Base-by-base conservation (phyloP, 148 eudicot genomes). In the Rhododendron ferrugineum region DNA sequence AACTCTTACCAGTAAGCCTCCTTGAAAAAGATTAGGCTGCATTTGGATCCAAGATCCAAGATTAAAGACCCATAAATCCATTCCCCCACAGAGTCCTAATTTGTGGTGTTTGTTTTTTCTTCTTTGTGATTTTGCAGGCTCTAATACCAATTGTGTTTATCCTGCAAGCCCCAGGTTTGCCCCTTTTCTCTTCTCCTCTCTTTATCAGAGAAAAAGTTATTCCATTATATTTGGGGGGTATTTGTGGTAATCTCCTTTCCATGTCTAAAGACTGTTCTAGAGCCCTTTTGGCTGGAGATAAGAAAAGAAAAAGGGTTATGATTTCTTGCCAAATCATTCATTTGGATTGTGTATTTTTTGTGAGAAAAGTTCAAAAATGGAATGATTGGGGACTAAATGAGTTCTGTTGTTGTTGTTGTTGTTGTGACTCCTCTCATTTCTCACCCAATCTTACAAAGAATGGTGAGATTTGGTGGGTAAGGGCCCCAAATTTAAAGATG, bases 131-230 rank as follows among this genome's bases (percentile, higher is more conserved):
- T 85, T 84, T 90, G 54, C 91, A 95, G 98, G 68, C 85, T 28
- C 60, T 16, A 36, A 2, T 82, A 46, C 80, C 52, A 47, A 36
- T 8, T 86, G 85, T 66, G 88, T 86, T 83, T 93, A 83, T 74
- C 91, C 92, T 42, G 42, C 94, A 26, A 86, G 87, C 80, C 78
- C 89, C 85, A 84, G 93, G 93, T 90, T 85, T 74, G 88, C 47
- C 72, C 83, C 49, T 37, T 36, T 28, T 50, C 50, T 26, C 70
- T 68, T 62, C n/a, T 42, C 52, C 47, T 70, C 11, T 72, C 47
- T 30, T 47, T 68, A 11, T 44, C 34, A 14, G 2, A 82, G 2
- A 23, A 13, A 64, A 64, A 72, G n/a, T 42, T 2, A n/a, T 30
- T 22, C 37, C 18, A 2, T 66, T 6, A 44, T n/a, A 8, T 82